Conservation (phyloP, 2,329 filamentous ascomycete species). For the Venturiaceae sp. region DNA sequence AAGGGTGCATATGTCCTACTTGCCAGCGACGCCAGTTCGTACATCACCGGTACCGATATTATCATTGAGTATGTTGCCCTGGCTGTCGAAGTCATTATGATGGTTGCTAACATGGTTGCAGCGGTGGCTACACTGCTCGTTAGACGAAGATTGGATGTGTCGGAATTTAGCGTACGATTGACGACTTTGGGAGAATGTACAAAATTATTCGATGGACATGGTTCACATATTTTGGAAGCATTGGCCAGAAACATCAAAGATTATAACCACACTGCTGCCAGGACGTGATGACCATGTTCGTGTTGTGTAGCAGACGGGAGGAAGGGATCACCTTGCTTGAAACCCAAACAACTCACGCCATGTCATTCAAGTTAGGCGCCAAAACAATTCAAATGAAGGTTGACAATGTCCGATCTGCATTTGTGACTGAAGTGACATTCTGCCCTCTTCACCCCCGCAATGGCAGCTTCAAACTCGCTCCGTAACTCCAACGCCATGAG, state of each 20-base stretch:
- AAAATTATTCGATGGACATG: neutral
- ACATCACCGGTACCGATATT: constrained; percentile 32
- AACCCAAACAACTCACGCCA: neutral
- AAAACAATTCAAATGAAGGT: neutral
- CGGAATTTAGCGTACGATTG: neutral
- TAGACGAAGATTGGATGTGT: neutral
- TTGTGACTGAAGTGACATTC: neutral
- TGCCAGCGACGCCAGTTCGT: constrained; percentile 41
- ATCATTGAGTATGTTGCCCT: constrained; percentile 1
- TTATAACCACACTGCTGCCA: neutral
- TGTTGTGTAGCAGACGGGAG: neutral
- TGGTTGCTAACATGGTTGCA: neutral
- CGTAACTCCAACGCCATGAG: constrained; percentile 12
- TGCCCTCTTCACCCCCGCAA: neutral
- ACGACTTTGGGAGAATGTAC: neutral
- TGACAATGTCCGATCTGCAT: neutral
- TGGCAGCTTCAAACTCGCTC: neutral
- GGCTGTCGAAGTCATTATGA: neutral
- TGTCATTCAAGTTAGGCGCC: neutral
- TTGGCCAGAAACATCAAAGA: neutral
- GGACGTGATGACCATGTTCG: neutral
- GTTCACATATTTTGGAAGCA: too few relatives aligned
- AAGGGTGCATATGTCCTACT: constrained; percentile 50
- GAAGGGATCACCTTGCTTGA: neutral
- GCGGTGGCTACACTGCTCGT: neutral